Evolutionary conservation across 352 stramenopile species (phyloP).

Genomic region (Phytopythium aichiense): DNA sequence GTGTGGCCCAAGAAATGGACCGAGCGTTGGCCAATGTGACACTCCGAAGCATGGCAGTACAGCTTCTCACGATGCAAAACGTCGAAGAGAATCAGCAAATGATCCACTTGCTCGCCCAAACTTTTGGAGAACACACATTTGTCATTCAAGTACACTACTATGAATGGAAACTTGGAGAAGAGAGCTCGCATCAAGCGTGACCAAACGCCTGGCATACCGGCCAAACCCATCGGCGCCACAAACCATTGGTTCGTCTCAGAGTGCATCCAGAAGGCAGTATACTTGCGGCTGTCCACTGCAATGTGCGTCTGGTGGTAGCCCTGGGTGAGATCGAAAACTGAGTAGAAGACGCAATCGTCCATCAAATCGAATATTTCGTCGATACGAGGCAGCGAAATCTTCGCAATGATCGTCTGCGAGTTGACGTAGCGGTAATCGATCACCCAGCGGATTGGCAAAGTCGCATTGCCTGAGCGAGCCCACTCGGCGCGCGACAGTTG

Average conservation of each 20-base stretch:
- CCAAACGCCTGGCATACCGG: constrained; percentile 34
- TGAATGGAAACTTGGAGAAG: constrained; percentile 26
- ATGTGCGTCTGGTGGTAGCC: constrained; percentile 32
- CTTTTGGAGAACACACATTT: background rate
- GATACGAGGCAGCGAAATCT: constrained; percentile 13
- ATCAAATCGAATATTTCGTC: constrained; percentile 16
- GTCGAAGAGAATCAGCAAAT: no score
- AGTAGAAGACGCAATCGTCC: constrained; percentile 9
- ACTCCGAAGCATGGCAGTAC: no score
- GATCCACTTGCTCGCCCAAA: no score
- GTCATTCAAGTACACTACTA: constrained; percentile 34
- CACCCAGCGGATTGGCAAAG: constrained; percentile 11
- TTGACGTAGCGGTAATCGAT: constrained; percentile 18
- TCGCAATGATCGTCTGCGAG: constrained; percentile 6
- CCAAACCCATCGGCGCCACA: constrained; percentile 35
- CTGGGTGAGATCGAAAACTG: constrained; percentile 20
- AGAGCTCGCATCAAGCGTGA: constrained; percentile 30
- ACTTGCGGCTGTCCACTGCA: constrained; percentile 12
- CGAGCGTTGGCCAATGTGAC: no score
- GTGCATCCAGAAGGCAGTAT: constrained; percentile 28
- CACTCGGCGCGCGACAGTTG: constrained; percentile 15
- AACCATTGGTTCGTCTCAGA: constrained; percentile 37
- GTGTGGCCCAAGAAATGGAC: no score
- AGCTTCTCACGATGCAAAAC: no score
- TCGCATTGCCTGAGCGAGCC: constrained; percentile 10